A percentile compares a stretch with the other conserved stretches of the same genome.
These are phyloP conservation scores for Fistulinella staudtii DNA, from an alignment of 1,284 basidiomycete species.

Conservation along the genomic window DNA sequence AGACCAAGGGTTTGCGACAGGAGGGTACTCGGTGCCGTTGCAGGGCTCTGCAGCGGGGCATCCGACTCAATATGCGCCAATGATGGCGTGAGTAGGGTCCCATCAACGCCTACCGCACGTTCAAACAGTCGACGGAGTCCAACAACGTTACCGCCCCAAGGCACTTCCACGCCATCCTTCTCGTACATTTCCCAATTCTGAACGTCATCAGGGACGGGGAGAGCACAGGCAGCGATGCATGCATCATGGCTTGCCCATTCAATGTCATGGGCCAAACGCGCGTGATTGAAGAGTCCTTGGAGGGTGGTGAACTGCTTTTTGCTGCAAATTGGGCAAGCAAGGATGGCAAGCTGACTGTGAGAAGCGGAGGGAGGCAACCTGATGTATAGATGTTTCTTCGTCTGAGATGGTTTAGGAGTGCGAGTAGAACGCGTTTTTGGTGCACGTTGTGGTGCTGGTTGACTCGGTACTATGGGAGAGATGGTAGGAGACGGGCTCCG, in stretches of 20 bases:
- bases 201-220: constrained; percentile 38
- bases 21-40: constrained; percentile 33
- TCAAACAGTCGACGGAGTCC: constrained; percentile 65
- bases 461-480: constrained; percentile 16
- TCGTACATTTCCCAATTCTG: constrained; percentile 48
- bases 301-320: constrained; percentile 66
- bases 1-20: constrained; percentile 61
- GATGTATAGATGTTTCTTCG: constrained; percentile 45
- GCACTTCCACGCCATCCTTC: constrained; percentile 53
- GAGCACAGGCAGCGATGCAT: constrained; percentile 63
- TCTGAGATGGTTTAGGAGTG: constrained; percentile 32
- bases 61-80: constrained; percentile 8
- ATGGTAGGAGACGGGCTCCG: constrained; percentile 21
- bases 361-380: constrained; percentile 33
- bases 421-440: constrained; percentile 36
- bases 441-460: constrained; percentile 15
- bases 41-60: constrained; percentile 1
- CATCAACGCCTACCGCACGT: constrained; percentile 55
- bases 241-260: constrained; percentile 75
- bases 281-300: constrained; percentile 74
- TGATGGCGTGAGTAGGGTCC: constrained; percentile 10
- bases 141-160: constrained; percentile 35
- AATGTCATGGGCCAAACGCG: constrained; percentile 59
- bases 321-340: constrained; percentile 59
- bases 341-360: constrained; percentile 38